Evolutionary conservation across 805 yeast genomes (phyloP), one percentile per base, ranked within the genome.

Genomic region (Kazachstania martiniae): DNA sequence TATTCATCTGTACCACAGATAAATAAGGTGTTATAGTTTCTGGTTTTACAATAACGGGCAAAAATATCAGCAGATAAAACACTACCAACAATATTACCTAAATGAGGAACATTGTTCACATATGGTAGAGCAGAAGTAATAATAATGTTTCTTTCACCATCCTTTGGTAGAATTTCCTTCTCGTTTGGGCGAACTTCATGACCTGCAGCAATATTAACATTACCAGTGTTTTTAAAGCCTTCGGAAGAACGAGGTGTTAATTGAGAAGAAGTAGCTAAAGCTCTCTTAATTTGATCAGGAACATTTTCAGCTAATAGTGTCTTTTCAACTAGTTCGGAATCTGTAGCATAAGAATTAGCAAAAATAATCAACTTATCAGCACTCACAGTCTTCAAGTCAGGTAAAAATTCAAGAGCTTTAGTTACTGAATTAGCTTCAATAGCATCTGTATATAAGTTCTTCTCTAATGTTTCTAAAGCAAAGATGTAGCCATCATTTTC

Each of bases 1-100:
- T 91, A 91, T 63, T 91, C 99, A 57, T 91, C 99, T 24, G 98
- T 91, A 63, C 99, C 99, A 61, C 98, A 86, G 36, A 91, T 62
- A 51, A 65, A 91, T 42, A 91, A 63, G 14, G 94, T 68, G 57
- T 87, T 91, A 63, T 79, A 78, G 58, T 85, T 82, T 66, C 95
- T 76, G 47, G 79, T 77, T 59, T 86, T 87, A 56, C 82, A 74
- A 59, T 83, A 91, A 53, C 97, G 76, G 35, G 96, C 70, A 60
- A 72, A 91, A 41, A 89, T 83, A 63, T 91, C 99, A 21, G 98
- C 98, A 37, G 86, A 74, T 42, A 91, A 69, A 24, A 89, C 96
- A 21, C 94, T 81, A 5, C 99, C 99, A 35, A 91, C 76, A 45
- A 91, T 86, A 63, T 91, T 91, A 51, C 99, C 99, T 56, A 91